A percentile compares a stretch with the other conserved stretches of the same genome.
Conservation (phyloP, 495 filamentous ascomycete genomes). For the Amniculicola lignicola region DNA sequence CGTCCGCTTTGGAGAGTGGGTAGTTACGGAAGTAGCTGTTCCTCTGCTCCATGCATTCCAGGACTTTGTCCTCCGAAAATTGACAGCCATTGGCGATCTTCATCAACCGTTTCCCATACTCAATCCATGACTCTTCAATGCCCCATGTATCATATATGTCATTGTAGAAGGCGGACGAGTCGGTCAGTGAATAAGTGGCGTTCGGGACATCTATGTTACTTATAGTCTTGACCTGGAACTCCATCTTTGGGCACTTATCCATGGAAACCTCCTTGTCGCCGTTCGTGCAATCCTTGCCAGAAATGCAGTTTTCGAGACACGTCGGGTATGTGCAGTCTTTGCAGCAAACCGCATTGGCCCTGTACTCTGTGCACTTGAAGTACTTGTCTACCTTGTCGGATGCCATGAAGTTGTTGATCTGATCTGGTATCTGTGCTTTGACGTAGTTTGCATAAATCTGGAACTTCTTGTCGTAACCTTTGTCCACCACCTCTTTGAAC, state of each 20-base stretch:
- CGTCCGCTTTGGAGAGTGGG: constrained; percentile 1
- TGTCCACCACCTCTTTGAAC: constrained; percentile 12
- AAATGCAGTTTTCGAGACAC: constrained; percentile 3
- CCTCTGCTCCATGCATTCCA: not conserved
- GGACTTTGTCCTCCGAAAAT: not conserved
- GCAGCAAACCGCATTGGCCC: not conserved
- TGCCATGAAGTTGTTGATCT: constrained; percentile 22
- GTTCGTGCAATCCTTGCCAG: constrained; percentile 10
- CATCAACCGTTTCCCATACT: not conserved
- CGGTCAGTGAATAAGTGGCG: not conserved
- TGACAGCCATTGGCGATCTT: constrained; percentile 9
- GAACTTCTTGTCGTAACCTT: constrained; percentile 17
- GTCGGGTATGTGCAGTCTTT: constrained; percentile 1
- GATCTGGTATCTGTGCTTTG: constrained; percentile 1
- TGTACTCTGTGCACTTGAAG: constrained; percentile 10
- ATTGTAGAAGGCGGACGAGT: constrained; percentile 1
- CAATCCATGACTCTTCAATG: constrained; percentile 6
- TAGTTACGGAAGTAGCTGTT: constrained; percentile 10
- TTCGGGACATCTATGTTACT: not conserved
- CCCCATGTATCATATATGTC: not conserved
- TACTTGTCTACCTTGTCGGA: constrained; percentile 11
- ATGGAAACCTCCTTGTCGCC: not conserved
- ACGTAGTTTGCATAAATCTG: constrained; percentile 7
- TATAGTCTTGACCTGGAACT: not conserved
- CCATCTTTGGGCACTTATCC: constrained; percentile 15